Evolutionary conservation across 345 rosid genomes (phyloP), one percentile per base, ranked within the genome.

Genomic region (Rubroshorea leprosula): DNA sequence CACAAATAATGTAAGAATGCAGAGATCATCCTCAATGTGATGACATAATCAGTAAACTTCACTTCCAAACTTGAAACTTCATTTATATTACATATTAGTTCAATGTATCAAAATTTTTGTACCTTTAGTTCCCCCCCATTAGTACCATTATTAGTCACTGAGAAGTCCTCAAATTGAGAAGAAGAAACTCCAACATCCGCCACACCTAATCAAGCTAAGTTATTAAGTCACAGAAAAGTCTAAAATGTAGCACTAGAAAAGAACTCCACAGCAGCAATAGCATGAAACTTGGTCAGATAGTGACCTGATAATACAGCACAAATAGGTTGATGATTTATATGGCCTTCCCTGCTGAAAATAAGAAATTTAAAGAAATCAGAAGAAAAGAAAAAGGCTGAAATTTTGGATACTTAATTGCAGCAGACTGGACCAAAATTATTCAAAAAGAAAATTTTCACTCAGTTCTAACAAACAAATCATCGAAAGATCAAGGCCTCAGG

Each of bases 221-320:
- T 56, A 35, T 55, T 18, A 48, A 62, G 41, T 57, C 13, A 53
- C 9, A 1, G 24, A 20, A 29, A 53, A 39, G 19, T 22, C 59
- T 38, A 44, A 16, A 47, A 60, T 16, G 48, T 19, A 14, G 11
- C 44, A 57, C 7, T 55, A 53, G 51, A 1, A 48, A 49, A 25
- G 16, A 62, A 53, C 53, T 54, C 23, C 44, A 58, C 21, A 52
- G 29, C 48, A 44, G 11, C 11, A 54, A 1, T 18, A 51, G 35
- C 29, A 64, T 63, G 58, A 54, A n/a, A 58, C 23, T 17, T 39
- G 49, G 58, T 9, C 45, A 47, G 47, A 57, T 26, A 6, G 17
- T 39, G 29, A 87, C 94, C 96, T 76, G 86, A 70, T 62, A 72
- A 63, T 46, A 66, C 76, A 29, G 81, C 82, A 74, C 27, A 67